Base-by-base conservation (phyloP, 1,284 basidiomycete genomes). In the Moesziomyces aphidis region DNA sequence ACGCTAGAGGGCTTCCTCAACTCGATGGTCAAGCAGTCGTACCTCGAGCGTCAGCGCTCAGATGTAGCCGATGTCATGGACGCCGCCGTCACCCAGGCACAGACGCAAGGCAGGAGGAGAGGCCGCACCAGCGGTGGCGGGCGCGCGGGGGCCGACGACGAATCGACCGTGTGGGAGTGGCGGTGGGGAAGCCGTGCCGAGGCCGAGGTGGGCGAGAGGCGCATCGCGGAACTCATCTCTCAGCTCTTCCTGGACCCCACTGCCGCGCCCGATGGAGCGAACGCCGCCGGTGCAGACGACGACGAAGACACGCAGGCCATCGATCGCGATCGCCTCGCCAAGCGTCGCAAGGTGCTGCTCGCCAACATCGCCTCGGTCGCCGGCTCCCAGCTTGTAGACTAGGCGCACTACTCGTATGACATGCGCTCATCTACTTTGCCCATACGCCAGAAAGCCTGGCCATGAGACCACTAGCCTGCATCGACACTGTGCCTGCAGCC, bases 181-280 rank as follows among this genome's bases (percentile, higher is more conserved):
- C 55, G 78, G 24, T 85, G 85, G 85, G 85, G 85, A 6, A 74
- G 79, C 42, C 51, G 85, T 1, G 75, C 80, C 17, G 81, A 85
- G 31, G 65, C 61, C 23, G 85, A 85, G 57, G 55, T 85, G 5
- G 79, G 82, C 1, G 83, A 85, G 65, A 42, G 58, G 21, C 68
- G 73, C 21, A 77, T 84, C 22, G 84, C 79, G 13, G 54, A 62
- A 43, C 79, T 85, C 47, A 72, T 85, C 23, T 47, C 73, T 45
- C 49, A 59, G 19, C 58, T 85, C 31, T 84, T 70, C 28, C 50
- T 61, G 26, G 65, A 68, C 36, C 67, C 65, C 4, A 61, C 50
- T n/a, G 49, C 59, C 19, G 36, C 55, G 13, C 58, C 55, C 10
- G 64, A 68, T 13, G 65, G 34, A 3, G 53, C 54, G 7, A 55